Percentiles rank a stretch among this genome's conserved stretches.
Evolutionary conservation across 2,329 filamentous ascomycete species (phyloP).

Genomic region (Allantophomopsis cytisporea): DNA sequence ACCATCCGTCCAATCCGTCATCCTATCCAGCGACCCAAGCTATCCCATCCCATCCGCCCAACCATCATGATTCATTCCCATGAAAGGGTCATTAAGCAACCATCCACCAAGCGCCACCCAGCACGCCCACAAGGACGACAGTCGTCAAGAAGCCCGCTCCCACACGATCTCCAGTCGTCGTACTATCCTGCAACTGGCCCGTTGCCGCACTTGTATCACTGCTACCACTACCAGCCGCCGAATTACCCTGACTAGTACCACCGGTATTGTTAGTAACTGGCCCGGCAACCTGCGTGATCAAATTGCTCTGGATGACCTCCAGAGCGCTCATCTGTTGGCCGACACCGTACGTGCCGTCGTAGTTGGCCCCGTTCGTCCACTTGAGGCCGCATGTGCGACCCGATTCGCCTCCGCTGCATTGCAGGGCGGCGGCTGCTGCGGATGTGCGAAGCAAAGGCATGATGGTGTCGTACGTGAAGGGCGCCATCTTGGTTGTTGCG

Average conservation of each 20-base stretch:
- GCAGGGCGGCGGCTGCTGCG: slow-evolving; percentile 39
- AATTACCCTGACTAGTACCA: slow-evolving; percentile 36
- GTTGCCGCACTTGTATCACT: not conserved
- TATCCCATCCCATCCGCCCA: too few relatives aligned
- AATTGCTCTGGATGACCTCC: slow-evolving; percentile 48
- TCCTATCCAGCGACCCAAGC: too few relatives aligned
- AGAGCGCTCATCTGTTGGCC: slow-evolving; percentile 60
- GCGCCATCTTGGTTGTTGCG: slow-evolving; percentile 47
- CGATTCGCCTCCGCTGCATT: slow-evolving; percentile 43
- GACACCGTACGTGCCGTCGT: slow-evolving; percentile 45
- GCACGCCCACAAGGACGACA: slow-evolving; percentile 31
- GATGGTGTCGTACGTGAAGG: slow-evolving; percentile 38
- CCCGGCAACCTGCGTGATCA: slow-evolving; percentile 29
- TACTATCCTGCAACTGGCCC: slow-evolving; percentile 1
- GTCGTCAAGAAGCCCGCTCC: slow-evolving; percentile 54
- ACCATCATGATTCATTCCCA: too few relatives aligned
- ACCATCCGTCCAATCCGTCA: too few relatives aligned
- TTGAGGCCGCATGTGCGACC: slow-evolving; percentile 44
- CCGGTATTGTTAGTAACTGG: slow-evolving; percentile 37
- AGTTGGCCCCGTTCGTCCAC: slow-evolving; percentile 38
- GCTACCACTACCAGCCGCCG: slow-evolving; percentile 10
- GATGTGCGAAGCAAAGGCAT: slow-evolving; percentile 39
- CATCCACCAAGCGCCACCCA: slow-evolving; percentile 40
- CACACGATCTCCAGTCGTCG: slow-evolving; percentile 41
- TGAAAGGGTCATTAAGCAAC: slow-evolving; percentile 9